Base-by-base conservation (phyloP, 108 stramenopile genomes). In the Parietichytrium sp. region DNA sequence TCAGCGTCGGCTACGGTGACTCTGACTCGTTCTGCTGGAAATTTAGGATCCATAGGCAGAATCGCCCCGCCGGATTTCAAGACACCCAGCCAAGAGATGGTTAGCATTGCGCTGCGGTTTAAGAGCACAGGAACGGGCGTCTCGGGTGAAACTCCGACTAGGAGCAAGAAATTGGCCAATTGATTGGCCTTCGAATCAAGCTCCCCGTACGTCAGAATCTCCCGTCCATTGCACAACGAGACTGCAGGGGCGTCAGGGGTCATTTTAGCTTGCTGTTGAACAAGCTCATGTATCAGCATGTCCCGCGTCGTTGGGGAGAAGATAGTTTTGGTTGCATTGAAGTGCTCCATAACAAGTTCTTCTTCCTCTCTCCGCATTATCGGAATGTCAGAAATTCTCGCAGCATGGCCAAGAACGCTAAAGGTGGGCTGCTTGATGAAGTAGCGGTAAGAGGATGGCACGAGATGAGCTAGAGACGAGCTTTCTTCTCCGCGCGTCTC, bases 341-440 rank as follows among this genome's bases (percentile, higher is more conserved):
- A 72, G 10, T 72, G 36, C 6, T 42, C 38, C n/a, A 72, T 16
- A 27, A 72, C 61, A 8, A 25, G 7, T 13, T 72, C 61, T 27
- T 72, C 61, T 20, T 72, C 61, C 10, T 33, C 29, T 36, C 38
- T 12, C 10, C 38, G 33, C 6, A 72, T 16, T 6, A 72, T 27
- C n/a, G 38, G 61, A 7, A 72, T 10, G 61, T 72, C 61, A 10
- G 61, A 72, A 42, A 72, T 72, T n/a, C n/a, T n/a, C n/a, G n/a
- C n/a, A n/a, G n/a, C n/a, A n/a, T n/a, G n/a, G n/a, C n/a, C n/a
- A n/a, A n/a, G n/a, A n/a, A n/a, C n/a, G n/a, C n/a, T n/a, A n/a
- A n/a, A n/a, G n/a, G n/a, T n/a, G n/a, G n/a, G n/a, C n/a, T n/a
- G n/a, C n/a, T n/a, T n/a, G n/a, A n/a, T n/a, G n/a, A n/a, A n/a